Evolutionary conservation across 2,329 filamentous ascomycete species (phyloP), one percentile per base, ranked within the genome.

Genomic region (Colletotrichum sp.): DNA sequence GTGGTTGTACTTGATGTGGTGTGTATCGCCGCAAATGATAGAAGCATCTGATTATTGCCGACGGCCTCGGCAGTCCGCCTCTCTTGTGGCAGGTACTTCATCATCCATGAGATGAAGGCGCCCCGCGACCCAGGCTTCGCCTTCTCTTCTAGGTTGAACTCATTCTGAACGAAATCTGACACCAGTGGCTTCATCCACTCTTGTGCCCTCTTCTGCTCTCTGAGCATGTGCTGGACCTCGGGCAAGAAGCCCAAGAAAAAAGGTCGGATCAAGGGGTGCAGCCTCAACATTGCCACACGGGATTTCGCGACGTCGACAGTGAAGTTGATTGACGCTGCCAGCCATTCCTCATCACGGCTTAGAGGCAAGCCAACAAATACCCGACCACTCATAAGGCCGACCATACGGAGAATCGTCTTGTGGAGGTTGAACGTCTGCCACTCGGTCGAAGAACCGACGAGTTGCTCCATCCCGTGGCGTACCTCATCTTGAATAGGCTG

Each of bases 51-150:
- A 6, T 66, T 48, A 3, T 48, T 75, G 5, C 73, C 73, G 22
- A 75, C 44, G 2, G 27, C 44, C 52, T 75, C 73, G 9, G 73
- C 52, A 6, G 57, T 73, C 9, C 52, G 61, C n/a, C 39, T 5
- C 13, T 30, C 19, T 8, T 57, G 12, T 1, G 69, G 34, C 5
- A 68, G 22, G n/a, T 82, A 76, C 36, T 86, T 84, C 64, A 86
- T 83, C 78, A 87, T 84, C 87, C 86, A 89, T 16, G 86, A 85
- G 52, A 88, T 82, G 12, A 84, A 75, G 4, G 73, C 70, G 2
- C 69, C 73, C 1, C 55, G 28, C 3, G 69, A 82, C 44, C 85
- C 84, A 11, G 85, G 76, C 48, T 82, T 82, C 48, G 78, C 75
- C 22, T 82, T 77, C 44, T 69, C 63, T 13, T 27, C 71, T 6